Base-by-base conservation (phyloP, 257 asterid genomes). In the Striga asiatica region DNA sequence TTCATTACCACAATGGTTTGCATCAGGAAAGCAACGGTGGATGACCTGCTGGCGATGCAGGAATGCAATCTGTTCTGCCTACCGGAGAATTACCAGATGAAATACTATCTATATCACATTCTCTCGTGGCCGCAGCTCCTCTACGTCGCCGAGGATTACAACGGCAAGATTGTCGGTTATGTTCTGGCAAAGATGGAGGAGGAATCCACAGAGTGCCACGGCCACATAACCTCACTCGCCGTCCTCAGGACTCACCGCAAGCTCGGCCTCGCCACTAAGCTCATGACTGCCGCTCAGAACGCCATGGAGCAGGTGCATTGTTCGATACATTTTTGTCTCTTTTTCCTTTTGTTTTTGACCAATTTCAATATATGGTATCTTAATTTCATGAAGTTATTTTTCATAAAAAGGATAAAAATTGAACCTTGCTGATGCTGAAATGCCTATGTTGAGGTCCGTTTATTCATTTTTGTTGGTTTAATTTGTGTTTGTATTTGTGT, bases 101-200 rank as follows among this genome's bases (percentile, higher is more conserved):
- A 91, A 65, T 91, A 91, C 74, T 91, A 91, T 56, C 73, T 91
- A 17, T 91, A 91, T 74, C 98, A 91, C 73, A 84, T 91, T 71
- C 95, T 91, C 24, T 91, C 98, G 2, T 91, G 98, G 98, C 98
- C 98, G 41, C 97, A 91, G 69, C 81, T 91, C 50, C 93, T 91
- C 21, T 91, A 91, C 69, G 98, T 91, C 49, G 97, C 98, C 23
- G 95, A 91, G 78, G 98, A 91, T 64, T 91, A 91, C 80, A 84
- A 82, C 70, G 94, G 97, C 12, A 91, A 82, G 69, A 91, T 91
- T 34, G 98, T 91, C 37, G 98, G 98, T 3, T 91, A 91, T 59
- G 98, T 91, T 38, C 69, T 91, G 52, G 98, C 98, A 11, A 91
- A 91, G 48, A 91, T 91, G 98, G 98, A 91, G 67, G 98, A 91